Percentiles rank a stretch among this genome's conserved stretches.
Evolutionary conservation across 306 rosid species (phyloP).

Genomic region (Ziziphus jujuba): DNA sequence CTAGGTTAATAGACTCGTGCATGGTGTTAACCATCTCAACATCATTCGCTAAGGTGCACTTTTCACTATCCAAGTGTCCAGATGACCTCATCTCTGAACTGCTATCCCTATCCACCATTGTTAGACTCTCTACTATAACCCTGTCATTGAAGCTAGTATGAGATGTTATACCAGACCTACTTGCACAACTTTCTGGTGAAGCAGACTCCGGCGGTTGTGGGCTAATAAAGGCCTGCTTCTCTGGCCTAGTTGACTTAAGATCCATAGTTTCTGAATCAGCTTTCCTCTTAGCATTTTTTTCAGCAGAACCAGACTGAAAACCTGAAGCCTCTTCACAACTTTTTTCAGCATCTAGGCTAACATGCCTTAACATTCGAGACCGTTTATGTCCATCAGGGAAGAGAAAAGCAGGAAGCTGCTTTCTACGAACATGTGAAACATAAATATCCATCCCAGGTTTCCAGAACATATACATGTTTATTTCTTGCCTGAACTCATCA

Average conservation of each 20-base stretch:
- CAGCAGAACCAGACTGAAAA: conserved; percentile 49
- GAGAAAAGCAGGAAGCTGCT: conserved; percentile 87
- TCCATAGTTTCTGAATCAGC: conserved; percentile 45
- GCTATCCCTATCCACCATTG: conserved; percentile 31
- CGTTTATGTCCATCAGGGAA: conserved; percentile 86
- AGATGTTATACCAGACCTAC: conserved; percentile 48
- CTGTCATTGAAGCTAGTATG: conserved; percentile 37
- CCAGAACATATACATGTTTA: conserved; percentile 78
- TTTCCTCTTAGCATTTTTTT: conserved; percentile 74
- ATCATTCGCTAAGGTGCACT: conserved; percentile 20
- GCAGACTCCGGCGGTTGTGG: conserved; percentile 52
- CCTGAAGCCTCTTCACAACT: conserved; percentile 42
- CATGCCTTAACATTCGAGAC: conserved; percentile 52
- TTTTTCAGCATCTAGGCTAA: conserved; percentile 45
- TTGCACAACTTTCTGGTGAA: conserved; percentile 43
- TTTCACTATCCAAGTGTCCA: conserved; percentile 38
- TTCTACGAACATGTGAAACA: conserved; percentile 96
- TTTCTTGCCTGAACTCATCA: conserved; percentile 88
- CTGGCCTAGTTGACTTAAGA: conserved; percentile 35
- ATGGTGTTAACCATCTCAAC: conserved; percentile 26
- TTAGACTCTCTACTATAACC: conserved; percentile 36
- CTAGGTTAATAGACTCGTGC: conserved; percentile 27
- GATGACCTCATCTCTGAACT: conserved; percentile 43
- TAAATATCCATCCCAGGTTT: conserved; percentile 90
- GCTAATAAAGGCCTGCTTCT: conserved; percentile 58